Conservation (phyloP, 1,284 basidiomycete species). For the Pulveroboletus sp. region DNA sequence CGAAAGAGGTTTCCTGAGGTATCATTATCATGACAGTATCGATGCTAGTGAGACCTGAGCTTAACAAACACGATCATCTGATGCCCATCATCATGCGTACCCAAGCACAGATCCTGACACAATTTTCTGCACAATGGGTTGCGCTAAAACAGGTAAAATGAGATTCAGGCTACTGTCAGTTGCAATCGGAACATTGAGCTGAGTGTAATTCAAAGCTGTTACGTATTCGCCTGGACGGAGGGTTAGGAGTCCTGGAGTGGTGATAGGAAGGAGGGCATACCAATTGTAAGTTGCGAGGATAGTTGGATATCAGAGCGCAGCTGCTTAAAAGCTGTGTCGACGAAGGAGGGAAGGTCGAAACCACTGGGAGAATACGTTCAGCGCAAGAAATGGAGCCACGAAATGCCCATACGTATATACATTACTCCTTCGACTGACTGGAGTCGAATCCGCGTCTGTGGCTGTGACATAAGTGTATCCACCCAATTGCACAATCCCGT, state of each 20-base stretch:
- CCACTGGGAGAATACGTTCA: conserved; percentile 43
- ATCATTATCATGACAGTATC: conserved; percentile 60
- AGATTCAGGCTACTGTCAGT: conserved; percentile 66
- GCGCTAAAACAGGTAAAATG: conserved; percentile 71
- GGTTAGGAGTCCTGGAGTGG: neutral
- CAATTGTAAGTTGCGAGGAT: conserved; percentile 58
- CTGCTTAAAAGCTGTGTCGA: conserved; percentile 66
- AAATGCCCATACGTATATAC: conserved; percentile 51
- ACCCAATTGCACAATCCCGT: conserved; percentile 70
- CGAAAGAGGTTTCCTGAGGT: conserved; percentile 59
- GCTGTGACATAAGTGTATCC: conserved; percentile 61
- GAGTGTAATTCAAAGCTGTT: conserved; percentile 65
- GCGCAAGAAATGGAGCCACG: conserved; percentile 2
- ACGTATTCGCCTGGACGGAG: conserved; percentile 54
- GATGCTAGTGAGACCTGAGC: conserved; percentile 41
- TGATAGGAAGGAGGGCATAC: conserved; percentile 33
- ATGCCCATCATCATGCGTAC: conserved; percentile 38
- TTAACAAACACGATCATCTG: neutral
- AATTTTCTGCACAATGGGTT: conserved; percentile 80
- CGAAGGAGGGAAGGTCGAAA: conserved; percentile 69
- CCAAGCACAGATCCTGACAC: conserved; percentile 61
- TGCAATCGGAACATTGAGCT: conserved; percentile 55
- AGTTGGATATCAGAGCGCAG: conserved; percentile 65
- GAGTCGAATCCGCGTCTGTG: conserved; percentile 41
- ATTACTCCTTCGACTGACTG: conserved; percentile 45